A percentile compares a stretch with the other conserved stretches of the same genome.
phyloP scores from a whole-genome alignment of 306 rosid species.

The Canavalia gladiata region DNA sequence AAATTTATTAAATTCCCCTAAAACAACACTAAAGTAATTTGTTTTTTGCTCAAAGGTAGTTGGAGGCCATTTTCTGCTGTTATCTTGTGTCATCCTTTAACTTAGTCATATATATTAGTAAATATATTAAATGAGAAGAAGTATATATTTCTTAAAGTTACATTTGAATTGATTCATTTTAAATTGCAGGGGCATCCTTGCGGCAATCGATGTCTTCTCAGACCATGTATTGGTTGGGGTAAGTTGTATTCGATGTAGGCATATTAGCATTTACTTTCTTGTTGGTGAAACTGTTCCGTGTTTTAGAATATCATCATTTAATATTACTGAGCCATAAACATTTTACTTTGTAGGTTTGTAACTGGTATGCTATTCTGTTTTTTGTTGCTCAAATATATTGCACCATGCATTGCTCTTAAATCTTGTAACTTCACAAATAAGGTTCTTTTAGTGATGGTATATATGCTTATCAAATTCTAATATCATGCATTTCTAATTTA shows the following conservation, averaged over 20 bases:
- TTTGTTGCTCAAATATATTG: constrained; percentile 28
- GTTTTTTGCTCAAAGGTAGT: constrained; percentile 8
- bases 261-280: constrained; percentile 32
- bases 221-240: constrained; percentile 89
- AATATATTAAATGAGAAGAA: neutral
- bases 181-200: constrained; percentile 88
- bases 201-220: constrained; percentile 91
- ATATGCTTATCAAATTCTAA: constrained; percentile 20
- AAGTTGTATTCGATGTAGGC: constrained; percentile 55
- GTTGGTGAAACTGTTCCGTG: constrained; percentile 9
- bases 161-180: constrained; percentile 36
- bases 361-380: neutral
- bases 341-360: constrained; percentile 26
- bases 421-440: constrained; percentile 38
- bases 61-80: constrained; percentile 33
- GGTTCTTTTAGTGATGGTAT: constrained; percentile 32
- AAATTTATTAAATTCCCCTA: neutral
- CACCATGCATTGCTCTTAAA: constrained; percentile 33
- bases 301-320: neutral
- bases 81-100: constrained; percentile 15
- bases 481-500: neutral
- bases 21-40: neutral
- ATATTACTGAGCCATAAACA: constrained; percentile 1
- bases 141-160: neutral
- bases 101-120: neutral